Evolutionary conservation across 306 rosid species (phyloP).

Genomic region (Dalbergia cochinchinensis): DNA sequence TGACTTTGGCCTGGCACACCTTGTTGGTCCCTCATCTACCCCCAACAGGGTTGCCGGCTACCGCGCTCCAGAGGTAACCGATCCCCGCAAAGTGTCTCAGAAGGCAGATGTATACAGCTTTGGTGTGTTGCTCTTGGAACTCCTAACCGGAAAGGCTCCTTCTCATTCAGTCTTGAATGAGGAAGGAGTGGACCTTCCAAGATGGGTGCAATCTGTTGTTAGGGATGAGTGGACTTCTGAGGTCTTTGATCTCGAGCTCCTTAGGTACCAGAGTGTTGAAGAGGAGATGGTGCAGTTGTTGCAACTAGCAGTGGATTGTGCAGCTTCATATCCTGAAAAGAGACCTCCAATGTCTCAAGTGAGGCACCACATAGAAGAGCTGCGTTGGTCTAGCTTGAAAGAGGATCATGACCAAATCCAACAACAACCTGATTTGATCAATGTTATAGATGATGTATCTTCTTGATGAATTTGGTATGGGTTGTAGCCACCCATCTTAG

Average conservation of each 20-base stretch:
- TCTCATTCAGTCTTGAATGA: constrained; percentile 66
- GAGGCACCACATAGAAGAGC: constrained; percentile 57
- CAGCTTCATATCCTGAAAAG: constrained; percentile 65
- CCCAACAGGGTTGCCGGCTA: constrained; percentile 71
- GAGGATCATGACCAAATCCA: constrained; percentile 54
- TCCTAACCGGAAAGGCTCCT: constrained; percentile 77
- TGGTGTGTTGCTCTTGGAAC: constrained; percentile 73
- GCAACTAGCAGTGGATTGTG: constrained; percentile 76
- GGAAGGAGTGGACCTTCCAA: constrained; percentile 79
- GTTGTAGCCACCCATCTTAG: not conserved
- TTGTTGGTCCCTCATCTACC: constrained; percentile 71
- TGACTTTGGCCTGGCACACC: constrained; percentile 73
- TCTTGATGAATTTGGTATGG: constrained; percentile 42
- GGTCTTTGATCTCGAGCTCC: constrained; percentile 69
- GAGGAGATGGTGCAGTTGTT: constrained; percentile 75
- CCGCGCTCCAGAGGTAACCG: constrained; percentile 78
- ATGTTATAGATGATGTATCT: constrained; percentile 48
- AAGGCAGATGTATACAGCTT: constrained; percentile 78
- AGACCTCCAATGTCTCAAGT: constrained; percentile 73
- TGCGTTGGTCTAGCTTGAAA: constrained; percentile 50
- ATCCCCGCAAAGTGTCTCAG: constrained; percentile 70
- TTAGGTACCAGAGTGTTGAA: constrained; percentile 63
- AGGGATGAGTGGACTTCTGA: constrained; percentile 75
- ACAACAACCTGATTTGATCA: constrained; percentile 58
- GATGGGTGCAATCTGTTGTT: constrained; percentile 80